Evolutionary conservation across 2,329 filamentous ascomycete species (phyloP).

Genomic region (Aspergillus pseudoglaucus): DNA sequence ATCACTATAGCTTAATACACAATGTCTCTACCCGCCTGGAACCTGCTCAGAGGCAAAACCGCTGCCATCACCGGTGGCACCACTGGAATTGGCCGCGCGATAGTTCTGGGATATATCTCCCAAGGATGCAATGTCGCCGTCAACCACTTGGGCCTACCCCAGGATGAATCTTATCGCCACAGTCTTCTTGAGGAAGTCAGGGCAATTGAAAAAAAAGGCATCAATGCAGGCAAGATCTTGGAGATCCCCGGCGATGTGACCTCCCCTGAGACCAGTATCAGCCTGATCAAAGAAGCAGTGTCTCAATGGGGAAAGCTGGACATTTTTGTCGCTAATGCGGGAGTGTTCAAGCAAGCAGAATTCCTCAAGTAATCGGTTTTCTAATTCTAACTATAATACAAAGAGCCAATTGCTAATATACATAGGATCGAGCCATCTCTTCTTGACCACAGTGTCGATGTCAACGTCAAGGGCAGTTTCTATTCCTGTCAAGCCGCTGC

Average conservation of each 20-base stretch:
- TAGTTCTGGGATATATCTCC: conserved; percentile 13
- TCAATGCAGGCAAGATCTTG: conserved; percentile 29
- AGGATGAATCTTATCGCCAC: conserved; percentile 17
- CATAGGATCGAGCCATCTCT: conserved; percentile 61
- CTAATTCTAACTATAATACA: conserved; percentile 32
- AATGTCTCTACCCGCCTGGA: conserved; percentile 18
- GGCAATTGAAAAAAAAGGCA: conserved; percentile 4
- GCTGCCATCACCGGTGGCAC: conserved; percentile 14
- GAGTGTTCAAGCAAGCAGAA: conserved; percentile 67
- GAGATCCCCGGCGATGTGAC: conserved; percentile 68
- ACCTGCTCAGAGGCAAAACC: conserved; percentile 14
- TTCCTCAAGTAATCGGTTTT: conserved; percentile 52
- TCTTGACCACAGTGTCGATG: conserved; percentile 36
- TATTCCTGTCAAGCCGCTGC: conserved; percentile 24
- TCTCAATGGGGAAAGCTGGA: conserved; percentile 22
- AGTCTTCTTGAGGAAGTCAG: conserved; percentile 18
- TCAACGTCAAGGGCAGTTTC: conserved; percentile 19
- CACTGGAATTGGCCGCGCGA: conserved; percentile 14
- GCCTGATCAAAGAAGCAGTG: conserved; percentile 50
- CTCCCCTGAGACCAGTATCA: conserved; percentile 59
- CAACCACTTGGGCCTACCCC: conserved; percentile 20
- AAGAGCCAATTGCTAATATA: conserved; percentile 12
- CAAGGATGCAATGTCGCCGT: conserved; percentile 25
- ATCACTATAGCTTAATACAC: not conserved
- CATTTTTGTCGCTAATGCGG: conserved; percentile 27